Evolutionary conservation across 352 stramenopile species (phyloP), one percentile per base, ranked within the genome.

Genomic region (Proteromonas lacertae): DNA sequence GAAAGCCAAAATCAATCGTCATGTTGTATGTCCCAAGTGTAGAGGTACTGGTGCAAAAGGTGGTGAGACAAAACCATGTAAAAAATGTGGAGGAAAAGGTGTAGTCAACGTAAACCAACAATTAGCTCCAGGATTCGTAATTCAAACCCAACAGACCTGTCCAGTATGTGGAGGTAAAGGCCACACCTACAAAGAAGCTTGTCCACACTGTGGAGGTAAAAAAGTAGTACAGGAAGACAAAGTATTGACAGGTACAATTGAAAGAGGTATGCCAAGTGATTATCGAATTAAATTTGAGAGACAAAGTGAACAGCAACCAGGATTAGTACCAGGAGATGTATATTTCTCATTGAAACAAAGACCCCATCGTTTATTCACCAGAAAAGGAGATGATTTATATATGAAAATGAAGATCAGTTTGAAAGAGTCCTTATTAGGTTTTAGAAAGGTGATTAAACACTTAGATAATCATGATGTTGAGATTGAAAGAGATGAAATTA

Each of bases 181-280:
- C 13, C 75, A 78, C 45, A 67, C 60, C 51, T 83, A 63, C 60
- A 55, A 60, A 12, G 44, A 49, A 28, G 71, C 78, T 29, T 92
- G 83, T 36, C 68, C 69, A 46, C 71, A 73, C 26, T 83, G 76
- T 55, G 71, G 68, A 5, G 75, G 66, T 35, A 80, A 77, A 14
- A 79, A 81, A 38, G 83, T 77, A 3, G 61, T 89, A 42, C 71
- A 86, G 41, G 59, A 84, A 44, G 76, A 87, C 44, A 75, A 91
- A 29, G 59, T 62, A 39, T 69, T 97, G 38, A 90, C 87, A n/a
- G 67, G 92, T 19, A 73, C 92, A 36, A 47, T 96, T 3, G 60
- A 82, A 17, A 73, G 71, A 46, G 84, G 84, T 35, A 89, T 91
- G 42, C 49, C 70, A 18, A 62, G 84, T 29, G 71, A 76, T 19